phyloP scores from a whole-genome alignment of 2,329 filamentous ascomycete species.

The Chaetothyriales sp. region DNA sequence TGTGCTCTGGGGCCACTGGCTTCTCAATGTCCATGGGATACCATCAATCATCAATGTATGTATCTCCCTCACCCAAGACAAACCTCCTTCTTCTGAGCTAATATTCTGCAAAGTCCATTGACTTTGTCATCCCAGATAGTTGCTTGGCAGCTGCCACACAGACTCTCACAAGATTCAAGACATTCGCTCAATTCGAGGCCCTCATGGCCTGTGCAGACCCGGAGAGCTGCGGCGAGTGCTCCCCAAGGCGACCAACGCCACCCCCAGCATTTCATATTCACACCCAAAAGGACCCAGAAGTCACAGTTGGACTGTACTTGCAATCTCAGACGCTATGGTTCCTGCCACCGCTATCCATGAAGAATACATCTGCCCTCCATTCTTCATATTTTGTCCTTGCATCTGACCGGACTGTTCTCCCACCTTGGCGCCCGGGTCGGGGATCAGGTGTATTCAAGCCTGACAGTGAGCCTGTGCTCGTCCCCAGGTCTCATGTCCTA shows the following conservation, averaged over 20 bases:
- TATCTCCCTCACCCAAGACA: too few species aligned
- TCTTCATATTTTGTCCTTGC: conserved; percentile 5
- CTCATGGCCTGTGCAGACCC: conserved; percentile 4
- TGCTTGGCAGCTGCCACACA: background rate
- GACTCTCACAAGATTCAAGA: too few species aligned
- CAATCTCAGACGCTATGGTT: conserved; percentile 6
- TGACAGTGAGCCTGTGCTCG: conserved; percentile 3
- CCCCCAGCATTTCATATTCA: conserved; percentile 7
- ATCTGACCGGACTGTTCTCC: conserved; percentile 5
- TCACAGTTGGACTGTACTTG: conserved; percentile 4
- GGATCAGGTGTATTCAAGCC: conserved; percentile 7
- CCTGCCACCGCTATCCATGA: conserved; percentile 4
- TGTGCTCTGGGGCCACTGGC: conserved; percentile 7
- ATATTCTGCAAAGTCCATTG: conserved; percentile 5
- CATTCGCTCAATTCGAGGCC: conserved; percentile 1
- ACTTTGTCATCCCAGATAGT: conserved; percentile 5
- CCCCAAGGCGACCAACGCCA: conserved; percentile 2
- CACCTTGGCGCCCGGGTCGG: conserved; percentile 1
- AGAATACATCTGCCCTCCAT: background rate
- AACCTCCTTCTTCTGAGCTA: conserved; percentile 2
- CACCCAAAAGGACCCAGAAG: conserved; percentile 3
- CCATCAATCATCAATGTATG: conserved; percentile 4
- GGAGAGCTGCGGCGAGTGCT: conserved; percentile 3
- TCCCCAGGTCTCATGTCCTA: conserved; percentile 6
- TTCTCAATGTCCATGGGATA: conserved; percentile 6